Evolutionary conservation across 768 basidiomycete species (phyloP).

Genomic region (Aureoboletus auriporus): DNA sequence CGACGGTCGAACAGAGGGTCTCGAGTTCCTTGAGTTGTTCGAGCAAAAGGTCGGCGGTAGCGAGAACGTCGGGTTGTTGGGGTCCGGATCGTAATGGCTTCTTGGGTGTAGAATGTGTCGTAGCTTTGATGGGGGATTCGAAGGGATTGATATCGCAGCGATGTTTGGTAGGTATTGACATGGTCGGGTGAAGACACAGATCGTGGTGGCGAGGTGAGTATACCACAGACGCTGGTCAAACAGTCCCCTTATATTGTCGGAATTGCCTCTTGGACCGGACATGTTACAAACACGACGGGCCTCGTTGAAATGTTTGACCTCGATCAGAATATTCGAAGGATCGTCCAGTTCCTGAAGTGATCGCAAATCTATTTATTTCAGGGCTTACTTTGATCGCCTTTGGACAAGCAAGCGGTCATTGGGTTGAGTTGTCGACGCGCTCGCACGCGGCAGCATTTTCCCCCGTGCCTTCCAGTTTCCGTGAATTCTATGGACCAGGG

Average conservation of each 20-base stretch:
- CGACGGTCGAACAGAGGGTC: slow-evolving; percentile 16
- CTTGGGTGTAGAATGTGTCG: background rate
- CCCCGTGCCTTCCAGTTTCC: no score
- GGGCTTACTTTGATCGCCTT: no score
- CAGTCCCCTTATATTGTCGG: slow-evolving; percentile 11
- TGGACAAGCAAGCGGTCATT: no score
- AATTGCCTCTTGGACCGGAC: slow-evolving; percentile 7
- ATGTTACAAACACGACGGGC: slow-evolving; percentile 6
- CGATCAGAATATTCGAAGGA: no score
- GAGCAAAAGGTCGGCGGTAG: slow-evolving; percentile 27
- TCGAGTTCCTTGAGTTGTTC: slow-evolving; percentile 26
- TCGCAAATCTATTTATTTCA: no score
- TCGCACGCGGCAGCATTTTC: no score
- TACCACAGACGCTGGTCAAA: background rate
- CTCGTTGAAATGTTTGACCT: no score
- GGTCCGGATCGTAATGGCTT: background rate
- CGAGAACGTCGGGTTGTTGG: slow-evolving; percentile 21
- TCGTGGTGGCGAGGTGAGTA: background rate
- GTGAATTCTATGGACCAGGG: no score
- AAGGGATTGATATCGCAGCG: slow-evolving; percentile 14
- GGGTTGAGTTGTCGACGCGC: no score
- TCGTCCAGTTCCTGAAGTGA: no score
- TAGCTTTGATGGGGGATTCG: slow-evolving; percentile 16
- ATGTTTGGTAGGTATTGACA: slow-evolving; percentile 8
- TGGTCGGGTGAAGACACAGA: background rate